phyloP scores from a whole-genome alignment of 441 rosid genomes.

The Euphorbia corollata region DNA sequence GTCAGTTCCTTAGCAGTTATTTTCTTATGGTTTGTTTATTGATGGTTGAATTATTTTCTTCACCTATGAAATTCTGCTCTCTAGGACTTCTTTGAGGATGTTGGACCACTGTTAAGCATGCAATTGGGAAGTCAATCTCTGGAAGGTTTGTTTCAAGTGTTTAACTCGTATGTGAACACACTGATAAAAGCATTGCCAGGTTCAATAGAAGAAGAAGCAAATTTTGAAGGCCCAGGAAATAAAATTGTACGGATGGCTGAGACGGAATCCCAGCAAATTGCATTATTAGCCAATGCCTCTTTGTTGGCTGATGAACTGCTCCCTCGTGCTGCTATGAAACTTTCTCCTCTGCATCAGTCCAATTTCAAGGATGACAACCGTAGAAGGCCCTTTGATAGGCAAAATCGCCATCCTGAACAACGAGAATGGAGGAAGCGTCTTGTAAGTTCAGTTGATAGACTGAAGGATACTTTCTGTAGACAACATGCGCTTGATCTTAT shows the following conservation, averaged over 20 bases:
- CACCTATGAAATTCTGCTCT: slow-evolving; percentile 10
- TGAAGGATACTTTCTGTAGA: slow-evolving; percentile 86
- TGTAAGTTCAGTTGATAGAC: slow-evolving; percentile 67
- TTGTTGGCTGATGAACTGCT: slow-evolving; percentile 91
- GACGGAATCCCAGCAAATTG: slow-evolving; percentile 89
- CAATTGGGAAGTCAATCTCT: slow-evolving; percentile 90
- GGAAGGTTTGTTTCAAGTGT: slow-evolving; percentile 91
- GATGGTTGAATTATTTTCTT: not conserved
- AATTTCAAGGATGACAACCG: slow-evolving; percentile 58
- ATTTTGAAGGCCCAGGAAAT: slow-evolving; percentile 67
- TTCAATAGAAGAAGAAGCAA: slow-evolving; percentile 90
- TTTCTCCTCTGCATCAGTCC: slow-evolving; percentile 55
- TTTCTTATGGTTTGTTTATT: not conserved
- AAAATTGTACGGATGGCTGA: slow-evolving; percentile 93
- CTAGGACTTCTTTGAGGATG: slow-evolving; percentile 98
- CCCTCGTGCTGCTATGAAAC: slow-evolving; percentile 98
- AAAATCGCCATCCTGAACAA: slow-evolving; percentile 94
- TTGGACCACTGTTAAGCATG: slow-evolving; percentile 93
- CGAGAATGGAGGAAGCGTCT: slow-evolving; percentile 98
- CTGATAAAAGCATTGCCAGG: slow-evolving; percentile 90
- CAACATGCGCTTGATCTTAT: slow-evolving; percentile 97
- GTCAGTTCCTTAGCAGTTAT: not conserved
- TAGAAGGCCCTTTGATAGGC: slow-evolving; percentile 73
- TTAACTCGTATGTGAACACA: slow-evolving; percentile 80
- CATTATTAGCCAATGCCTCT: slow-evolving; percentile 94